phyloP scores from a whole-genome alignment of 495 filamentous ascomycete species.

The Daldinia concentrica region DNA sequence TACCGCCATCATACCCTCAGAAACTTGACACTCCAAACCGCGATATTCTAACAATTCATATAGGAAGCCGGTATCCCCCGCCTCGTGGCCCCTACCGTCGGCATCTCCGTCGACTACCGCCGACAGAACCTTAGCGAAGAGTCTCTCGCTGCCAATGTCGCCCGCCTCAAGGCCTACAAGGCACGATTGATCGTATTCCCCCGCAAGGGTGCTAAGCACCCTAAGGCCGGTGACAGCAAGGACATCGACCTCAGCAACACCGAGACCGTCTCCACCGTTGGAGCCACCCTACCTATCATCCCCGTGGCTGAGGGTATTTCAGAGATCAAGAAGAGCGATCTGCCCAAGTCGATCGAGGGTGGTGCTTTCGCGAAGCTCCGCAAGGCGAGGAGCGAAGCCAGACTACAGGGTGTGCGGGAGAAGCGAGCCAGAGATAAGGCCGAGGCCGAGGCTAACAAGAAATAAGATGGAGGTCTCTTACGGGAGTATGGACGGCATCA shows the following conservation, averaged over 20 bases:
- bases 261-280: constrained; percentile 71
- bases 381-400: constrained; percentile 84
- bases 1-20: neutral
- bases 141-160: constrained; percentile 90
- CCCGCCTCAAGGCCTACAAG: constrained; percentile 95
- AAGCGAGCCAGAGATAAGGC: constrained; percentile 95
- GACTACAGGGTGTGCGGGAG: constrained; percentile 82
- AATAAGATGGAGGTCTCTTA: constrained; percentile 73
- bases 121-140: constrained; percentile 96
- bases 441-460: constrained; percentile 83
- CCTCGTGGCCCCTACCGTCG: constrained; percentile 92
- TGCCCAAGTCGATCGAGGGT: constrained; percentile 79
- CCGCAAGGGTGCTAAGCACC: constrained; percentile 83
- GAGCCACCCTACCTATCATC: constrained; percentile 73
- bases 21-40: neutral
- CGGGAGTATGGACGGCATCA: constrained; percentile 50
- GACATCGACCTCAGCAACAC: constrained; percentile 82
- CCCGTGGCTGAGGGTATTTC: constrained; percentile 68
- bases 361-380: constrained; percentile 86
- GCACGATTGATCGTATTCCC: constrained; percentile 96
- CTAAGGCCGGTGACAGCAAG: constrained; percentile 88
- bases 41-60: constrained; percentile 42
- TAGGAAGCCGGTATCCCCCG: constrained; percentile 96
- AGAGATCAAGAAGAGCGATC: constrained; percentile 83
- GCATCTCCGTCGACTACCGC: constrained; percentile 95